phyloP scores from a whole-genome alignment of 2,329 filamentous ascomycete species.

The Aspergillus luchuensis region DNA sequence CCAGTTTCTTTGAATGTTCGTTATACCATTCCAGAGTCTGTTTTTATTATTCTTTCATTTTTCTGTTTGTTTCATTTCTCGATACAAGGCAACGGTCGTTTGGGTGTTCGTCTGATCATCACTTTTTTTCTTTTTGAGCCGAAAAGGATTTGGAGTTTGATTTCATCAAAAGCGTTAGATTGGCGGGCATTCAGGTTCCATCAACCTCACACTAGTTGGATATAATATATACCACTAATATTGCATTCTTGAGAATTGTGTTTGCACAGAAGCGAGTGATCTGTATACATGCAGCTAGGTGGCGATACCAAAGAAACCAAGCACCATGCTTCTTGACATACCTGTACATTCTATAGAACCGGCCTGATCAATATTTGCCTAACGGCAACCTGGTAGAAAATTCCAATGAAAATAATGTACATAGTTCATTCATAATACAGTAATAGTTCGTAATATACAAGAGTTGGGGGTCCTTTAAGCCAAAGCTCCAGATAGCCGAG shows the following conservation, averaged over 20 bases:
- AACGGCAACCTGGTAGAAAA: no score
- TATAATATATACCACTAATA: background rate
- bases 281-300: background rate
- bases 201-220: slow-evolving; percentile 3
- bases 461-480: background rate
- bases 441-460: background rate
- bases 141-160: slow-evolving; percentile 13
- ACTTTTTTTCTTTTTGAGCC: slow-evolving; percentile 6
- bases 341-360: background rate
- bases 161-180: slow-evolving; percentile 8
- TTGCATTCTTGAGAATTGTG: background rate
- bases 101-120: slow-evolving; percentile 22
- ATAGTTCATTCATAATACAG: background rate
- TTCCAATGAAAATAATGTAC: background rate
- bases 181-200: slow-evolving; percentile 5
- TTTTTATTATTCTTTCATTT: slow-evolving; percentile 10
- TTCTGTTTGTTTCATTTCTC: slow-evolving; percentile 22
- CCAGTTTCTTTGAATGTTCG: background rate
- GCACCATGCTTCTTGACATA: background rate
- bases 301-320: background rate
- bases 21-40: slow-evolving; percentile 1
- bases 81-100: slow-evolving; percentile 27
- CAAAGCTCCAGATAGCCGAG: background rate
- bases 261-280: background rate
- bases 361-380: no score